phyloP scores from a whole-genome alignment of 768 basidiomycete genomes.

The Boletus sp. region DNA sequence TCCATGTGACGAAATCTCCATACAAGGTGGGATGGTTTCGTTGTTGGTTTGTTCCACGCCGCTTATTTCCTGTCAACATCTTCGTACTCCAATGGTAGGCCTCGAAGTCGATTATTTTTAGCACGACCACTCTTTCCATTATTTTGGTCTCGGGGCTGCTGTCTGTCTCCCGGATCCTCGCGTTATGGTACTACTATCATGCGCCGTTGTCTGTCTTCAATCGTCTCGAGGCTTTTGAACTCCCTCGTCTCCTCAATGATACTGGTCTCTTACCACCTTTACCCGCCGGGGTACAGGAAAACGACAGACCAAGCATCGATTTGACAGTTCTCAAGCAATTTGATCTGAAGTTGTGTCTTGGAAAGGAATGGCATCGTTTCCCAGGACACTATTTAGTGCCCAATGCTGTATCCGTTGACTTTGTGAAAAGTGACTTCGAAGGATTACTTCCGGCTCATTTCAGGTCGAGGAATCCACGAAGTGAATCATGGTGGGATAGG shows the following conservation, averaged over 20 bases:
- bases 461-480: constrained; percentile 26
- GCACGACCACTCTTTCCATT: constrained; percentile 67
- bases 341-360: constrained; percentile 76
- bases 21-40: constrained; percentile 60
- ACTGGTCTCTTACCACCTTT: constrained; percentile 59
- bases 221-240: constrained; percentile 70
- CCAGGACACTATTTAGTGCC: constrained; percentile 89
- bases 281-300: constrained; percentile 42
- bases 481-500: constrained; percentile 34
- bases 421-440: constrained; percentile 88
- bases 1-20: constrained; percentile 75
- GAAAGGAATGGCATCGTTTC: constrained; percentile 96
- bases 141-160: constrained; percentile 63
- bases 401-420: constrained; percentile 75
- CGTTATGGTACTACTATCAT: constrained; percentile 87
- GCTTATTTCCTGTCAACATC: neutral
- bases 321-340: constrained; percentile 65
- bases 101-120: constrained; percentile 71
- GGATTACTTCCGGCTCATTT: constrained; percentile 89
- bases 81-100: constrained; percentile 47
- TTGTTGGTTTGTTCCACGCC: neutral
- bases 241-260: constrained; percentile 76
- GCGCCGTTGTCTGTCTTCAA: constrained; percentile 73
- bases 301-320: constrained; percentile 50
- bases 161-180: constrained; percentile 77